Base-by-base conservation (phyloP, 2,329 filamentous ascomycete genomes). In the Cordyceps pruinosa region DNA sequence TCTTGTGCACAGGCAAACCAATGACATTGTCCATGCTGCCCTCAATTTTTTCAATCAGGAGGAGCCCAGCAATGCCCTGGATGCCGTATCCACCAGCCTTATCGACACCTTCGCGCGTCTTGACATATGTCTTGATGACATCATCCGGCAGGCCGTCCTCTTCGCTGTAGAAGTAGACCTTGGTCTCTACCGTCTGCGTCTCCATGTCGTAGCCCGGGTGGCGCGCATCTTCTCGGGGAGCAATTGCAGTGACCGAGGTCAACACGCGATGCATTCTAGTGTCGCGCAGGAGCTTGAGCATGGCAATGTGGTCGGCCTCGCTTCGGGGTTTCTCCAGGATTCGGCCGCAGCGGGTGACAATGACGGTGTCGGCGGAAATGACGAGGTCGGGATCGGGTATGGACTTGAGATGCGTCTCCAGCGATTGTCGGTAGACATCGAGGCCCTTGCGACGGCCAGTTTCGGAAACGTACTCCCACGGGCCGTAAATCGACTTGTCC, bases 41-140 rank as follows among this genome's bases (percentile, higher is more conserved):
- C 62, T 96, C 89, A 62, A 99, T 88, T 71, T 81, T 87, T 70
- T 97, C 91, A 13, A 99, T 85, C 58, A 99, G 73, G 59, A 99
- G 78, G 69, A 97, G 85, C 9, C 89, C 87, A 1, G 89, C 94
- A 12, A 93, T 77, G 0, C 93, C 94, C 73, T 99, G 94, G 54
- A 99, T 83, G 1, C 90, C 94, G 72, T 99, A 99, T 0, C 94
- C 94, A 2, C 94, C 94, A 0, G 94, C 94, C 77, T 97, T 99
- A 72, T 97, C 94, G 12, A 85, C 91, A 2, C 94, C 94, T 76
- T 99, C 94, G 56, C 93, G 80, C 23, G 93, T 97, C 67, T 79
- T 81, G 58, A 92, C 87, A 68, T 92, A 92, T 5, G 76, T 82
- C 64, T 90, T 77, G 59, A 97, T 86, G 63, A 96, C 81, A 59